Conservation (phyloP, 106 monocot genomes). For the Ottelia alismoides region DNA sequence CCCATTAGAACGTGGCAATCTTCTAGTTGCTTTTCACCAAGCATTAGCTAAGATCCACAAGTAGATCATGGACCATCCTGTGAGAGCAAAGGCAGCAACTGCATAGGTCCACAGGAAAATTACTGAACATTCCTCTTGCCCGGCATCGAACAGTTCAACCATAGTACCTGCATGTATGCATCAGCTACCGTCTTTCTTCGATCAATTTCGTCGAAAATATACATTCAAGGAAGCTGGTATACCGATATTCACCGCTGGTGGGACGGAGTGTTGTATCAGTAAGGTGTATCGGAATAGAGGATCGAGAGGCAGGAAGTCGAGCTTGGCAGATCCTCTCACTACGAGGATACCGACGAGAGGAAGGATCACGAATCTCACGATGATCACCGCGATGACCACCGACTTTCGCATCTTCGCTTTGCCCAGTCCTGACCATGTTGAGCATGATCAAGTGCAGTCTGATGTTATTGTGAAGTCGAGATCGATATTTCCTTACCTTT, state of each 20-base stretch:
- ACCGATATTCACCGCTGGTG: conserved; percentile 56
- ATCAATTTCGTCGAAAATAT: not conserved
- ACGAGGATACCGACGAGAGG: conserved; percentile 38
- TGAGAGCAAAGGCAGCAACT: too few species aligned
- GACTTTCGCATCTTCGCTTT: conserved; percentile 21
- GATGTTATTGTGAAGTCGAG: too few species aligned
- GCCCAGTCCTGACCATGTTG: conserved; percentile 16
- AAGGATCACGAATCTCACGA: conserved; percentile 28
- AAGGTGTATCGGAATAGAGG: conserved; percentile 50
- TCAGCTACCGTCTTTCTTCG: not conserved
- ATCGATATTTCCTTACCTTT: conserved; percentile 12
- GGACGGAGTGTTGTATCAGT: conserved; percentile 38
- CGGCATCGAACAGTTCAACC: conserved; percentile 38
- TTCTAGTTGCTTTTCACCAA: too few species aligned
- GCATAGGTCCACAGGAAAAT: too few species aligned
- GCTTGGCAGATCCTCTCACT: conserved; percentile 22
- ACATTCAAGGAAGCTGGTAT: conserved; percentile 1
- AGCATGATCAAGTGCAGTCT: not conserved
- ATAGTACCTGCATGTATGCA: conserved; percentile 29
- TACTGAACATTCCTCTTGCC: too few species aligned
- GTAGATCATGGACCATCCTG: conserved; percentile 40
- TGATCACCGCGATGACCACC: conserved; percentile 21
- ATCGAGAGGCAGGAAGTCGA: conserved; percentile 43
- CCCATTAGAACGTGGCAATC: too few species aligned
- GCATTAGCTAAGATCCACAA: conserved; percentile 40